Base-by-base conservation (phyloP, 129 eudicot species). In the Escallonia herrerae region DNA sequence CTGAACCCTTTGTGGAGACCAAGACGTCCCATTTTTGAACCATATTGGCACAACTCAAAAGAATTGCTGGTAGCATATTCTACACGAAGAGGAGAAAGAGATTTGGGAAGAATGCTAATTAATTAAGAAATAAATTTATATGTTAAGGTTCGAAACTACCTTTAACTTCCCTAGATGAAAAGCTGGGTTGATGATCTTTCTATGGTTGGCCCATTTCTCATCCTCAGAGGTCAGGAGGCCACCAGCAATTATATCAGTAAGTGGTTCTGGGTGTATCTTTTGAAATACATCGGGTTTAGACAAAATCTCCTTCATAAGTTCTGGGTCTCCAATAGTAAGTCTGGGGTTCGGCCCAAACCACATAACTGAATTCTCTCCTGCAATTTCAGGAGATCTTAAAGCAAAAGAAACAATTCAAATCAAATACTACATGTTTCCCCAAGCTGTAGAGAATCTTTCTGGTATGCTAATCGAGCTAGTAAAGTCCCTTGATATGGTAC, bases 141-240 rank as follows among this genome's bases (percentile, higher is more conserved):
- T 22, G 3, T 4, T 3, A 44, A 33, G 45, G 15, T 38, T 14
- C 5, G 13, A 33, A 49, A 5, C 59, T 5, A 82, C 80, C 86
- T 77, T 75, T 47, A 82, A 59, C 50, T 77, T 82, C 54, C 80
- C 84, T 13, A 76, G 50, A 70, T 83, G 78, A 44, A 80, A 86
- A 56, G 95, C 80, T 2, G 95, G 84, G 67, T 65, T 74, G 58
- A 82, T 70, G 41, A 82, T 72, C 49, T 69, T 83, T 11, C 86
- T 65, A 63, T 83, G 95, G 56, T 83, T 83, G 44, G 67, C 49
- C 95, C 95, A 86, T 77, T 74, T 77, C 43, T 83, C 77, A 42
- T 80, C 84, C 73, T 83, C 84, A 13, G 68, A 7, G 52, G 63
- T 42, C 63, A 70, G 4, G 42, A 86, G 80, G 7, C 95, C 90